A percentile compares a stretch with the other conserved stretches of the same genome.
phyloP scores from a whole-genome alignment of 225 moss, liverwort and hornwort species.

The Bryoerythrophyllum caledonicum region DNA sequence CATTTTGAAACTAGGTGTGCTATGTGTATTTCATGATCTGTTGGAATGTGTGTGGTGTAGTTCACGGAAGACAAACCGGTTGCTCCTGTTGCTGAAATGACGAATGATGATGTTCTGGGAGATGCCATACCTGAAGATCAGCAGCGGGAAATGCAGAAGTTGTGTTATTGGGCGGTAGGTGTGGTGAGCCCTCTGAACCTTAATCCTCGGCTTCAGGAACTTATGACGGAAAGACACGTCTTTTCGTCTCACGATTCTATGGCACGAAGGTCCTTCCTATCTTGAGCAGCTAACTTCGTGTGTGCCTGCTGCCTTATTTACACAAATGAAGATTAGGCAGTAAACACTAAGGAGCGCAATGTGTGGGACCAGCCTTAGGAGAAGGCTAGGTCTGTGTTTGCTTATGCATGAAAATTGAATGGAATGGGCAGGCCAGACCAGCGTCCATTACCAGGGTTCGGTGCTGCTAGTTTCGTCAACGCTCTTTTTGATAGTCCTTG shows the following conservation, averaged over 20 bases:
- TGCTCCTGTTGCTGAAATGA: conserved; percentile 58
- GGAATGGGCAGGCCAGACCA: conserved; percentile 63
- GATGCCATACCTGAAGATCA: conserved; percentile 96
- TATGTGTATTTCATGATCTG: conserved; percentile 9
- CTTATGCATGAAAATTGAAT: conserved; percentile 53
- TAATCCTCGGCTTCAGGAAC: conserved; percentile 23
- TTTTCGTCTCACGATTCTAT: background rate
- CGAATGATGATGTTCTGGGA: conserved; percentile 94
- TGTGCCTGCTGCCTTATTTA: conserved; percentile 19
- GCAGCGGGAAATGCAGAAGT: conserved; percentile 87
- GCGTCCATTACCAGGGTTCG: conserved; percentile 50
- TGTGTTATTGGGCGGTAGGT: conserved; percentile 68
- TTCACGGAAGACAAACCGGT: conserved; percentile 66
- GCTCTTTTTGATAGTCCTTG: conserved; percentile 58
- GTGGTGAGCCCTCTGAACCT: conserved; percentile 53
- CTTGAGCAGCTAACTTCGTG: conserved; percentile 1
- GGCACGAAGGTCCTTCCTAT: conserved; percentile 14
- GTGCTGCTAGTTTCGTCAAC: conserved; percentile 57
- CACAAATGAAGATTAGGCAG: conserved; percentile 15
- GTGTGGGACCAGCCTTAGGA: conserved; percentile 9
- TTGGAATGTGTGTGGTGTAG: conserved; percentile 29
- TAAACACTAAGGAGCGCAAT: conserved; percentile 17
- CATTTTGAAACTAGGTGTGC: background rate
- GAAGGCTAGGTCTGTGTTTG: conserved; percentile 40
- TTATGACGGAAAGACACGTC: background rate